Base-by-base conservation (phyloP, 495 filamentous ascomycete species). In the Lindgomyces ingoldianus region DNA sequence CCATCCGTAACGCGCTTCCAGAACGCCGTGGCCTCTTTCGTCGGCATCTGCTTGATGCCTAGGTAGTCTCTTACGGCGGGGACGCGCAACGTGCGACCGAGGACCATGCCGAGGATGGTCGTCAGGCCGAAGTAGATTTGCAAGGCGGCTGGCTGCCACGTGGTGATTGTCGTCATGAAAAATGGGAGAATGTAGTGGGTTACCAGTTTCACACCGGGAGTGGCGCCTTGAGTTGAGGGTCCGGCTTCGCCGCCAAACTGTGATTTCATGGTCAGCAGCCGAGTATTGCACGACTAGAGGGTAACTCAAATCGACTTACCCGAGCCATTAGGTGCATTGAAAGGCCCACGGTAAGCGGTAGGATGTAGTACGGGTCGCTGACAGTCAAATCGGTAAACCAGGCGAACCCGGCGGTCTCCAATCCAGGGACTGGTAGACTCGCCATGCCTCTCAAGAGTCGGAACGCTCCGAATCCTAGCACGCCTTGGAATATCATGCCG, bases 311-410 rank as follows among this genome's bases (percentile, higher is more conserved):
- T 22, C 0, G 58, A 81, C 83, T 42, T 80, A 91, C 87, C 76
- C 76, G 80, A 29, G 90, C 73, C 53, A 84, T 78, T 10, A 76
- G 48, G 58, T 84, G 81, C 67, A 89, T 78, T 10, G 80, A 50
- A 1, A 65, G 59, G 1, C 81, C 78, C 2, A 83, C 78, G 1
- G 74, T 21, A 6, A 84, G 24, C 0, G 94, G 94, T n/a, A 98
- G 73, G 36, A 93, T 75, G 62, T 78, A 90, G 49, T 78, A 84
- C 0, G 95, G 93, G 74, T 99, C 94, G 0, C 83, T 56, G 11
- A 89, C 72, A 0, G 93, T 89, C 57, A 99, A 76, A 70, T 99
- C 88, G 3, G 75, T 75, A 65, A 98, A 83, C 95, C 95, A 98
- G 12, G 82, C 74, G 6, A 85, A 60, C 2, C 89, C 86, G 29